Percentiles rank a stretch among this genome's conserved stretches.
phyloP scores from a whole-genome alignment of 805 yeast genomes.

The Naumovozyma dairenensis region DNA sequence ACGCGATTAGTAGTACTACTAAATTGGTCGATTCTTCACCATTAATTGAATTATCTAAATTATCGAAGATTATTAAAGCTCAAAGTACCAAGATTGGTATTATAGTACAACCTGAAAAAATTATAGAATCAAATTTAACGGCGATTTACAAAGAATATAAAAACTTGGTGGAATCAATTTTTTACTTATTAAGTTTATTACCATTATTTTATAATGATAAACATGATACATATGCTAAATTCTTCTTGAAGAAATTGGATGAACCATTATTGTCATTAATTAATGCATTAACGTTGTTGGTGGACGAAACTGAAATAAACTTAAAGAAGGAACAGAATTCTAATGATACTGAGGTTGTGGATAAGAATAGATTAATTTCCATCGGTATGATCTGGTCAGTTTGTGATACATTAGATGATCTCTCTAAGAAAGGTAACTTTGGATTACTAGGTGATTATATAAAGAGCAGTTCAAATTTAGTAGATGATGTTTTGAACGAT shows the following conservation, averaged over 20 bases:
- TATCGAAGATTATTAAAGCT: slow-evolving; percentile 53
- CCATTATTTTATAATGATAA: slow-evolving; percentile 23
- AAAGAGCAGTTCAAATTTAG: slow-evolving; percentile 27
- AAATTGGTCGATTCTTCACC: slow-evolving; percentile 22
- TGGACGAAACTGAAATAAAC: slow-evolving; percentile 15
- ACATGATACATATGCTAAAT: slow-evolving; percentile 15
- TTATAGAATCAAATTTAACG: slow-evolving; percentile 13
- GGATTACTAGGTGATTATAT: slow-evolving; percentile 43
- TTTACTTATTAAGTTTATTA: slow-evolving; percentile 17
- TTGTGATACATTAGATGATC: slow-evolving; percentile 40
- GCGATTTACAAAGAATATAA: slow-evolving; percentile 24
- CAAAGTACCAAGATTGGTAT: slow-evolving; percentile 60
- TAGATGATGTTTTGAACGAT: slow-evolving; percentile 58
- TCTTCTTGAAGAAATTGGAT: slow-evolving; percentile 16
- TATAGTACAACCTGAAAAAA: slow-evolving; percentile 19
- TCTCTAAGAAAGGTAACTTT: slow-evolving; percentile 41
- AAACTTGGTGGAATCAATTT: slow-evolving; percentile 18
- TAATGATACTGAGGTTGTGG: slow-evolving; percentile 17
- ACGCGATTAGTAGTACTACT: slow-evolving; percentile 17
- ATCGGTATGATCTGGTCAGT: slow-evolving; percentile 67
- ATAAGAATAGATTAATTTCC: slow-evolving; percentile 40
- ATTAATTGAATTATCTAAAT: slow-evolving; percentile 43
- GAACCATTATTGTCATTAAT: slow-evolving; percentile 13
- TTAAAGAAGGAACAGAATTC: slow-evolving; percentile 7
- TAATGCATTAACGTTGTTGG: slow-evolving; percentile 14